Base-by-base conservation (phyloP, 2,329 filamentous ascomycete genomes). In the Elsinoe batatas region DNA sequence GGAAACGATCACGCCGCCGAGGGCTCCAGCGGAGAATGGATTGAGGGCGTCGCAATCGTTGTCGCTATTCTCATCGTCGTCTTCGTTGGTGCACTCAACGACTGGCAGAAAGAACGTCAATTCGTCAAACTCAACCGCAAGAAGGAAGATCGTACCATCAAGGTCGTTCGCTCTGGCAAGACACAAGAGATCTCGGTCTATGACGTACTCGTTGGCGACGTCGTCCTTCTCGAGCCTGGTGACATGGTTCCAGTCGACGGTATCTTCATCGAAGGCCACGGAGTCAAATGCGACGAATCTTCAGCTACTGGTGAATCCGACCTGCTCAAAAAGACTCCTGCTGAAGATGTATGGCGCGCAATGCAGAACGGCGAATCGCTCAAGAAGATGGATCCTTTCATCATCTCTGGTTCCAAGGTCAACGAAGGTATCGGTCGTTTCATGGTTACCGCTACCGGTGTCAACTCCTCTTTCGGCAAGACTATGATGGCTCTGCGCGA, bases 381-480 rank as follows among this genome's bases (percentile, higher is more conserved):
- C 33, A 76, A 77, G 72, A 89, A 89, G 64, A 72, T 85, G 59
- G 87, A 91, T 62, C 87, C 87, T 0, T 91, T 91, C 68, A 89
- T 96, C 63, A 87, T 95, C 62, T 95, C 90, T 30, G 91, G 87
- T 44, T 84, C 84, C 2, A 89, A 88, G 61, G 82, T 91, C 10
- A 82, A 82, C 0, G 85, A 89, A 63, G 87, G 87, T 55, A 77
- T 88, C 6, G 87, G 88, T 8, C 82, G 80, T 3, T 91, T 88
- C 68, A 68, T 91, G 55, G 86, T 90, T 55, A 88, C 85, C 1
- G 80, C 86, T 3, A 82, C 84, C 15, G 87, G 87, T 60, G 76
- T 85, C 35, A 79, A 91, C 67, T 88, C 86, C 0, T 85, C 80
- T 32, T 83, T 87, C 63, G 87, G 87, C 56, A 87, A 87, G 64